Evolutionary conservation across 148 eudicot species (phyloP), one percentile per base, ranked within the genome.

Genomic region (Tetragonia tetragonoides): DNA sequence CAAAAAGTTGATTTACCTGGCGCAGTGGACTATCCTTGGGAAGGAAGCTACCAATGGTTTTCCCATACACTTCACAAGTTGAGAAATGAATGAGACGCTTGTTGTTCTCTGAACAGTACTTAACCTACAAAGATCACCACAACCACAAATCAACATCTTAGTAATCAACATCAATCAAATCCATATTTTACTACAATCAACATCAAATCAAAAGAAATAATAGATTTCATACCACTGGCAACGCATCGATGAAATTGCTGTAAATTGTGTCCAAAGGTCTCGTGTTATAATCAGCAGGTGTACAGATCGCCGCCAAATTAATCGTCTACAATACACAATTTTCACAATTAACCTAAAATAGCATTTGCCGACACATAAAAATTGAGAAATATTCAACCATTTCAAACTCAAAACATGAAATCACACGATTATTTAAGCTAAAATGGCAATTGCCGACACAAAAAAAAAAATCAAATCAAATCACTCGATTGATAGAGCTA

Each of bases 81-180:
- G 99, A 95, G 82, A 95, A 95, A 85, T 95, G 99, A 73, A 95
- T 95, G 81, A 95, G 94, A 76, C 99, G 94, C 94, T 95, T 95
- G 83, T 71, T 82, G 80, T 95, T 95, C 80, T 95, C 99, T 21
- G 99, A 95, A 78, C 99, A 95, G 83, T 93, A 95, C 88, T 95
- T 93, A 28, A 95, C 99, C 99, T 95, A 65, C 28, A 70, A 65
- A 72, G 72, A 78, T 54, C 77, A 64, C 37, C 85, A 76, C 59
- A 57, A 80, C 74, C 61, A 72, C 51, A 78, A 65, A 74, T 83
- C 61, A 69, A 85, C 75, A 74, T 78, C 82, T 77, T 42, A 66
- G 56, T 16, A 2, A 64, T 78, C 72, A 60, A 63, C 42, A 7
- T 68, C 75, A 40, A 10, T 2, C 59, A 15, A 46, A 46, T 46